Conservation (phyloP, 163 green algal genomes). For the Chlorella variabilis region DNA sequence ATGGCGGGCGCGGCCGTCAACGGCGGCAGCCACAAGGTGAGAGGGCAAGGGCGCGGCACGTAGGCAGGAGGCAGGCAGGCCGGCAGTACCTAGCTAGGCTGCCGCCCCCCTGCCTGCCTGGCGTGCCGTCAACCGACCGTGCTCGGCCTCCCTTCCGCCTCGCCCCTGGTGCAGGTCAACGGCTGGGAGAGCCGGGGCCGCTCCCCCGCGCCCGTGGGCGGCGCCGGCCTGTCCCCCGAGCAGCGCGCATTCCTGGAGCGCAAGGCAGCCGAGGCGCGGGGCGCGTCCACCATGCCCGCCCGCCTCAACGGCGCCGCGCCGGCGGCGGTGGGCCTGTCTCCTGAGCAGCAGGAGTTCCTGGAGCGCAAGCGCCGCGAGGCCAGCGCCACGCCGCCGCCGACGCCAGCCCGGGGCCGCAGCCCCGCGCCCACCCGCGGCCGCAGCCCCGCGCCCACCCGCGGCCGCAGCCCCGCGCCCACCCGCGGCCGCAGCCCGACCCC, state of each 20-base stretch:
- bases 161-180: not conserved
- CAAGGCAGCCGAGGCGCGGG: constrained; percentile 1
- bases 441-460: not conserved
- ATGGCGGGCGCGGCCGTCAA: no score
- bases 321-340: not conserved
- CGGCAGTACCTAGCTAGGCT: no score
- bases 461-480: not conserved
- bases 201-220: not conserved
- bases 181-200: not conserved
- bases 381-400: not conserved
- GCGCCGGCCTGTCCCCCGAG: constrained; percentile 14
- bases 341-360: constrained; percentile 20
- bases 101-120: no score
- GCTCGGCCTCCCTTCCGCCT: no score
- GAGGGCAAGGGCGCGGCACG: no score
- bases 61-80: no score
- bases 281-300: not conserved
- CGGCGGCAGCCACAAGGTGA: not conserved
- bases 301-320: not conserved
- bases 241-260: constrained; percentile 30
- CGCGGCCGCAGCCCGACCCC: no score
- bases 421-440: no score
- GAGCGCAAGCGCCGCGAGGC: constrained; percentile 4
- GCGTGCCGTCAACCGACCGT: no score
- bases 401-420: not conserved